Base-by-base conservation (phyloP, 2,329 filamentous ascomycete genomes). In the Hypoxylon sp. region DNA sequence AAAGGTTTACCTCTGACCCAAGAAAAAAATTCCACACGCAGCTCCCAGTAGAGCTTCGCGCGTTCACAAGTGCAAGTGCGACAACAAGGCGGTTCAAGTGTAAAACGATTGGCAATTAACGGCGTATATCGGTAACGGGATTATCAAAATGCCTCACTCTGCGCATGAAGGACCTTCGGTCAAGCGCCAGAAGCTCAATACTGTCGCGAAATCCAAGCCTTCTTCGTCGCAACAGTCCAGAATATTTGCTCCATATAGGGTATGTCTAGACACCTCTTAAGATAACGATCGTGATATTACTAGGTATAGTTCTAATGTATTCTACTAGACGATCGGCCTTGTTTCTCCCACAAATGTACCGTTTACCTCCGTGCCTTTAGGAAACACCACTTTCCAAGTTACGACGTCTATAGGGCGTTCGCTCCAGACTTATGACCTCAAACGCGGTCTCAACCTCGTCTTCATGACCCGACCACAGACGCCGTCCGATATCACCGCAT, bases 301-400 rank as follows among this genome's bases (percentile, higher is more conserved):
- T 41, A 10, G 17, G 20, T 13, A n/a, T n/a, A n/a, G n/a, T 48
- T 62, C 57, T 70, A 34, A 54, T 51, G 37, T 46, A 7, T 19
- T 11, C 19, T 22, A 49, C 26, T 75, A 97, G 92, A 97, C 94
- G 48, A 87, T 99, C 68, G 95, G 95, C 15, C 84, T 99, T 30
- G 93, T 99, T 1, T 97, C 95, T 4, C 93, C 95, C 0, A 97
- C 94, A 2, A 80, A 84, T 50, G 93, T 97, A 0, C 94, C 95
- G 0, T 98, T 99, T 75, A 94, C 94, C 1, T 91, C 91, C 5
- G 86, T 96, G 30, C 91, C 94, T 0, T 84, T 97, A 15, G 95
- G 95, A 60, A 97, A 97, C 79, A 94, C 92, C 0, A 97, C 93
- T 3, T 99, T 97, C 75, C 95, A 99, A 77, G 93, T 99, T 78